Base-by-base conservation (phyloP, 139 green algal species). In the Coelastrella sp. region DNA sequence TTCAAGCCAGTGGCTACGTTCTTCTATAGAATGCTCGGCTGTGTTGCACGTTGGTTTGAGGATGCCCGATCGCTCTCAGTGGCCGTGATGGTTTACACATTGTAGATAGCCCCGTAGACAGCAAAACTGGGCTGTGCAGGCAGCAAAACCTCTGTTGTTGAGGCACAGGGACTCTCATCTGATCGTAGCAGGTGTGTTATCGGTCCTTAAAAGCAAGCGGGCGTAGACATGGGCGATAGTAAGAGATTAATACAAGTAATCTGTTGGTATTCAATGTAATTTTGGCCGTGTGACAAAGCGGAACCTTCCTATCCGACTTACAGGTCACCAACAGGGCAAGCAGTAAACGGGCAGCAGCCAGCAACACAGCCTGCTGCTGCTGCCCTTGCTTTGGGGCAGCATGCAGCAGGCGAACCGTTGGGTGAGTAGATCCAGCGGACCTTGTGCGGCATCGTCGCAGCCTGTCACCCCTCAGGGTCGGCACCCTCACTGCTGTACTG, bases 301-400 rank as follows among this genome's bases (percentile, higher is more conserved):
- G 68, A 6, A 7, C 3, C 68, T 3, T 17, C 68, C 17, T 76
- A 6, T 76, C 7, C 14, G 14, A 32, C 7, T 76, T 76, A 17
- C 68, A 76, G 68, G 68, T 11, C 57, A 85, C 5, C 19, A 68
- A n/a, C 17, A 73, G 7, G 8, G 17, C 57, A 61, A 47, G 57
- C 22, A 22, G 79, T 85, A 61, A 71, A 85, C 79, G 57, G 79
- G 79, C 79, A 85, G 79, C 79, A 85, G 79, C 79, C 79, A 85
- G 79, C 79, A 73, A 61, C 60, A 17, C 81, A 86, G 81, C 82
- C 82, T 64, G 64, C 82, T 79, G 82, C 82, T 88, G 82, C 82
- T 88, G 82, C 82, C 82, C 82, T 22, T 61, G 32, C 64, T 16
- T 6, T 7, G 22, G 78, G 78, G 82, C 64, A 78, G 64, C 64